phyloP scores from a whole-genome alignment of 176 grass and related monocot genomes.

The Triticum turgidum region DNA sequence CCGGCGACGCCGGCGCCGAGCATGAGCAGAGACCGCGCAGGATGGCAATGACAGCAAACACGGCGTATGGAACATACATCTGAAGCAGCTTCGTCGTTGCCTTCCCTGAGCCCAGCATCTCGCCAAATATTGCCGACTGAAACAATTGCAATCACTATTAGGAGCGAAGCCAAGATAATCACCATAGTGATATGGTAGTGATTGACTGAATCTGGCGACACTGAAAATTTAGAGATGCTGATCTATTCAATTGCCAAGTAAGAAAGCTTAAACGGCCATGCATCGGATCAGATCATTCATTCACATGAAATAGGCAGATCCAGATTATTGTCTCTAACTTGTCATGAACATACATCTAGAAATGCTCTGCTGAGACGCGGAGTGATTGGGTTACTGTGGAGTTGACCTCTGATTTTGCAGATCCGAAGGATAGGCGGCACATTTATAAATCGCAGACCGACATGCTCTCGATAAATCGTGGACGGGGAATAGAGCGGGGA shows the following conservation, averaged over 20 bases:
- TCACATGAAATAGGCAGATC: neutral
- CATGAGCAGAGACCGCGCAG: slow-evolving; percentile 48
- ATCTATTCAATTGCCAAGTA: neutral
- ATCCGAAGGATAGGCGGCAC: neutral
- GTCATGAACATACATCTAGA: neutral
- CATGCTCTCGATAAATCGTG: neutral
- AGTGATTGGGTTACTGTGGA: neutral
- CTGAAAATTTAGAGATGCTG: neutral
- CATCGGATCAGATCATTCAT: neutral
- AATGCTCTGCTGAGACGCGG: neutral
- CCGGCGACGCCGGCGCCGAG: neutral
- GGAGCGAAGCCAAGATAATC: neutral
- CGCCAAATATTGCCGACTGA: slow-evolving; percentile 64
- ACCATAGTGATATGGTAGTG: neutral
- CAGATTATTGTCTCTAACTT: neutral
- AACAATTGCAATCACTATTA: slow-evolving; percentile 6
- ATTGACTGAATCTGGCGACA: neutral
- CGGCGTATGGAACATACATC: slow-evolving; percentile 55
- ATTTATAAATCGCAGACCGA: neutral
- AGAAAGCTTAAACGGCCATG: neutral
- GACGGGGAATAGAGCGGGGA: neutral
- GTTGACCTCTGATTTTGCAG: slow-evolving; percentile 1
- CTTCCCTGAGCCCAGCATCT: slow-evolving; percentile 53
- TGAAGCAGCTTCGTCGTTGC: slow-evolving; percentile 62
- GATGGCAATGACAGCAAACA: slow-evolving; percentile 52